Conservation (phyloP, 139 green algal genomes). For the Chlamydomonas sphaeroides region DNA sequence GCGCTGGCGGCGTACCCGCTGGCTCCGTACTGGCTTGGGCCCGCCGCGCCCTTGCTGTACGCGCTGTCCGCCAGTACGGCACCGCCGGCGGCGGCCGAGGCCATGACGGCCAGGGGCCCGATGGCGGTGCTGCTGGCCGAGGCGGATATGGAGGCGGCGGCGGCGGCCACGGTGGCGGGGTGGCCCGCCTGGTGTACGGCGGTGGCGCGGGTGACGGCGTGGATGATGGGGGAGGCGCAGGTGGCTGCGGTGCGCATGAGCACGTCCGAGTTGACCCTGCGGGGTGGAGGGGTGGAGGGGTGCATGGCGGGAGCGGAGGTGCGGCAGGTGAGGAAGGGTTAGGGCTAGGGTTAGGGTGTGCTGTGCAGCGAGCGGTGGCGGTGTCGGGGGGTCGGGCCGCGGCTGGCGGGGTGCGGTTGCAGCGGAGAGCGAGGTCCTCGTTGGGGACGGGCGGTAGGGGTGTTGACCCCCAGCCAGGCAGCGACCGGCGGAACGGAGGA, state of each 20-base stretch:
- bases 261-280: conserved; percentile 36
- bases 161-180: neutral
- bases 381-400: too few relatives aligned
- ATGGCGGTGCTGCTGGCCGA: too few relatives aligned
- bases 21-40: neutral
- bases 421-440: too few relatives aligned
- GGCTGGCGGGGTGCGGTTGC: too few relatives aligned
- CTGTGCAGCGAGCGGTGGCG: too few relatives aligned
- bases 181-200: neutral
- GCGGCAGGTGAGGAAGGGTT: neutral
- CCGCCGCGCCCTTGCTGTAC: neutral
- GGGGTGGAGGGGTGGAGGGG: neutral
- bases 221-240: conserved; percentile 37
- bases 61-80: too few relatives aligned
- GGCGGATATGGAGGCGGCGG: neutral
- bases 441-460: too few relatives aligned
- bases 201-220: conserved; percentile 14
- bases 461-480: too few relatives aligned
- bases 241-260: conserved; percentile 35
- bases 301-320: neutral
- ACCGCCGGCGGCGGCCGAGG: too few relatives aligned
- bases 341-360: neutral
- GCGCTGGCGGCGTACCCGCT: neutral
- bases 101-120: too few relatives aligned
- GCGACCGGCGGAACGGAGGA: too few relatives aligned